Evolutionary conservation across 495 filamentous ascomycete genomes (phyloP), one percentile per base, ranked within the genome.

Genomic region (Penicillium pancosmium): DNA sequence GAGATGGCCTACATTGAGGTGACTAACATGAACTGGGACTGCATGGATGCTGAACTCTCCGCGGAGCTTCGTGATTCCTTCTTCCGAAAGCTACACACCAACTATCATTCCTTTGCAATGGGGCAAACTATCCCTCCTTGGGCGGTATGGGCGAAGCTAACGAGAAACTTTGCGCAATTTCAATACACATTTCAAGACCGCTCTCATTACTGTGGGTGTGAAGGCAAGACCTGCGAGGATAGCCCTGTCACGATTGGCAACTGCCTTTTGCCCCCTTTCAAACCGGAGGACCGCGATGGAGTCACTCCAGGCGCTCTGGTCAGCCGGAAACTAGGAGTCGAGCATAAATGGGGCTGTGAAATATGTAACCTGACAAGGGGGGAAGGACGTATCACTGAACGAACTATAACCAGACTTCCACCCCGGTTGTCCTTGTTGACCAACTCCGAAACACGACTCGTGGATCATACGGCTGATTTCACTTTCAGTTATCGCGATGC

Each of bases 1-100:
- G 64, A 76, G 56, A 61, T 52, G 13, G 64, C 72, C 13, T 78
- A 72, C 23, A 68, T 76, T n/a, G 68, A 74, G 36, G 62, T 64
- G 1, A 70, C 60, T 13, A 68, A 74, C 36, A 54, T 64, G 43
- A 67, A 72, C 43, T 78, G 75, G 75, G 73, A 75, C 21, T 52
- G 63, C 4, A 66, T 67, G 23, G 50, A 64, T 19, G 11, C 52
- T 0, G 33, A 60, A 1, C 36, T 48, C 0, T 70, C 66, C n/a
- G 49, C 44, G 3, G 36, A 56, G 7, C 43, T 71, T 23, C 68
- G 71, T 48, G 63, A 71, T 31, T 41, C 49, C 5, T 70, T 72
- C 43, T 61, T 56, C 38, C 34, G 52, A 1, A 16, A 64, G 27
- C 40, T 73, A 3, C 52, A 27, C 15, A 31, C 55, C 2, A 11